Percentiles rank a stretch among this genome's conserved stretches.
Evolutionary conservation across 2,329 filamentous ascomycete species (phyloP).

Genomic region (Phialophora tarda): DNA sequence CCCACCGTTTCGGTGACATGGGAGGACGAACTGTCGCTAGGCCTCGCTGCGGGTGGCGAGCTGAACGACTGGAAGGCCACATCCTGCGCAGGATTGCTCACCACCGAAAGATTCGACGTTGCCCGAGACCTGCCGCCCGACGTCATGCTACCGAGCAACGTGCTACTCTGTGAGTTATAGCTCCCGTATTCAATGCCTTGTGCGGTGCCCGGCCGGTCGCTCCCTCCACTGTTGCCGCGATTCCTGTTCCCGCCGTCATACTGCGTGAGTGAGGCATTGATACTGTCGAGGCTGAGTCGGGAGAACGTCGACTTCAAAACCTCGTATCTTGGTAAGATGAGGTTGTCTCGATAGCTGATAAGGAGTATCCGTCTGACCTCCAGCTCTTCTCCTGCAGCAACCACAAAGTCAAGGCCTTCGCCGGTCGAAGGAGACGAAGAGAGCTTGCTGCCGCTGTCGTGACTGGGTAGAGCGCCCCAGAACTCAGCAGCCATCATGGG

Average conservation of each 20-base stretch:
- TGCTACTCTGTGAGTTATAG: conserved; percentile 79
- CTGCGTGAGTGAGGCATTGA: conserved; percentile 58
- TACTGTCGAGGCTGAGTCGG: conserved; percentile 81
- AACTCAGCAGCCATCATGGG: conserved; percentile 81
- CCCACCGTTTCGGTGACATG: conserved; percentile 93
- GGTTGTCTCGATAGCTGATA: conserved; percentile 82
- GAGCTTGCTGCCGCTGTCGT: conserved; percentile 42
- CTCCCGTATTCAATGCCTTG: conserved; percentile 73
- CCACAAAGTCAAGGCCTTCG: conserved; percentile 39
- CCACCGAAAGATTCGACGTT: conserved; percentile 76
- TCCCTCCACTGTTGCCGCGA: conserved; percentile 43
- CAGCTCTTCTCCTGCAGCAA: conserved; percentile 64
- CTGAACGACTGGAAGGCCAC: conserved; percentile 51
- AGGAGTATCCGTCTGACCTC: conserved; percentile 90
- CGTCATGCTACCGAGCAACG: conserved; percentile 71
- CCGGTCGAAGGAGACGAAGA: conserved; percentile 42
- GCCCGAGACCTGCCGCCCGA: conserved; percentile 73
- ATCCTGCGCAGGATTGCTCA: conserved; percentile 51
- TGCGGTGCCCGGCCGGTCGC: conserved; percentile 72
- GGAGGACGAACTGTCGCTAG: conserved; percentile 60
- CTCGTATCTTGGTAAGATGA: conserved; percentile 89
- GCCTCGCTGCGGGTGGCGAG: conserved; percentile 44
- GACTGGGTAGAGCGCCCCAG: conserved; percentile 74
- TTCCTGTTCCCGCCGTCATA: conserved; percentile 44
- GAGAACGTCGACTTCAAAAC: conserved; percentile 88